Percentiles rank a stretch among this genome's conserved stretches.
phyloP scores from a whole-genome alignment of 176 grass and related monocot genomes.

The Tuctoria greenei region DNA sequence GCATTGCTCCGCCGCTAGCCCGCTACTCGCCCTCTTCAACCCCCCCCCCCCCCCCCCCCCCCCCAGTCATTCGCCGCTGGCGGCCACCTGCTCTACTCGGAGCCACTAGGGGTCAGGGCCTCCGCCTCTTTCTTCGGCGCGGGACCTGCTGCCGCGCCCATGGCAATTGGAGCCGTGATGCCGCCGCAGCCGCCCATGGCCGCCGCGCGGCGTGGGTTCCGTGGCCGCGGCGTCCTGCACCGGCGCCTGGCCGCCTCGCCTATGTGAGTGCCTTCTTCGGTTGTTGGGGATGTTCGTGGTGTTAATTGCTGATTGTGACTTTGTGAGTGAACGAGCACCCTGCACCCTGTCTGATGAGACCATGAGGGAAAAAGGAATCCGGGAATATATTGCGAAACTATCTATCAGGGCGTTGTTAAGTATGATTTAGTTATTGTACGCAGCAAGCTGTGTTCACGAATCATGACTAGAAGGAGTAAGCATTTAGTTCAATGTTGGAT shows the following conservation, averaged over 20 bases:
- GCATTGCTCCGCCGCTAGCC: neutral
- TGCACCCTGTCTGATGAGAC: neutral
- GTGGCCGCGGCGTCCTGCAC: slow-evolving; percentile 16
- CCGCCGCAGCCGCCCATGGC: slow-evolving; percentile 28
- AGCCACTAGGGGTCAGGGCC: neutral
- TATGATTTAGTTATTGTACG: neutral
- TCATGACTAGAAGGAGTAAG: neutral
- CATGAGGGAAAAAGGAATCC: neutral
- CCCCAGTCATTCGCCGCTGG: neutral
- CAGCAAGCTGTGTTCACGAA: neutral
- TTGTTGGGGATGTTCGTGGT: neutral
- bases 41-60: too few relatives aligned
- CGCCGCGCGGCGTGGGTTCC: slow-evolving; percentile 11
- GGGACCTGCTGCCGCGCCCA: slow-evolving; percentile 1
- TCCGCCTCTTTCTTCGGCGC: neutral
- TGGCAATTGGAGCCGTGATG: slow-evolving; percentile 41
- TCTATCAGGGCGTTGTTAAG: neutral
- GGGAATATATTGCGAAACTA: neutral
- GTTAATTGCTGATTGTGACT: neutral
- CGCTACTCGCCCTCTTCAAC: neutral
- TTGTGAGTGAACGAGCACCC: neutral
- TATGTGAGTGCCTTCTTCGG: slow-evolving; percentile 35
- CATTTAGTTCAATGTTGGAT: slow-evolving; percentile 11
- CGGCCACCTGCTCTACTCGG: neutral
- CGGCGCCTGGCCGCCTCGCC: slow-evolving; percentile 41